These are phyloP conservation scores for Pythium periplocum DNA, from an alignment of 352 stramenopile genomes.

Conservation along the genomic window DNA sequence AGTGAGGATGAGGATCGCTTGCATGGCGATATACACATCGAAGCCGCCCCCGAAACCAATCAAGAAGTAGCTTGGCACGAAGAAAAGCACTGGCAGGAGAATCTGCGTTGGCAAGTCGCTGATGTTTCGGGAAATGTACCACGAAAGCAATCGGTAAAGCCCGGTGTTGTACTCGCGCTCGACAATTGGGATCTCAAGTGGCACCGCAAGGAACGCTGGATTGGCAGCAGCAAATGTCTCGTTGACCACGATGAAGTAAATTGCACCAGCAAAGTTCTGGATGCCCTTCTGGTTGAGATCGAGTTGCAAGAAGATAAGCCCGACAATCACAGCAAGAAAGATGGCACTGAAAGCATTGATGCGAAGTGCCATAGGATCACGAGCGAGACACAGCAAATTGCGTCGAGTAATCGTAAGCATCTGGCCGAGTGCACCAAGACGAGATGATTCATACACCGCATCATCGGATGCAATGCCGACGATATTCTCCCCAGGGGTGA, in stretches of 20 bases:
- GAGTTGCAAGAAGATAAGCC: constrained; percentile 43
- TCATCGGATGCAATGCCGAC: too few species aligned
- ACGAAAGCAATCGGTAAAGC: constrained; percentile 31
- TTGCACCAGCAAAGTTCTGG: constrained; percentile 33
- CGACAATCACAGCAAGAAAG: constrained; percentile 32
- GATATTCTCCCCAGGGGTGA: too few species aligned
- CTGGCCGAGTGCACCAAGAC: constrained; percentile 17
- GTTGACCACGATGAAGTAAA: constrained; percentile 43
- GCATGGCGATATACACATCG: constrained; percentile 30
- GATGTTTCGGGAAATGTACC: constrained; percentile 45
- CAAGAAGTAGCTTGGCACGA: constrained; percentile 38
- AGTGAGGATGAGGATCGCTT: constrained; percentile 29
- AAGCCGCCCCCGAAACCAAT: constrained; percentile 29
- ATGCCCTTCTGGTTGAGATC: constrained; percentile 29
- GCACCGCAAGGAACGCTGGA: constrained; percentile 17
- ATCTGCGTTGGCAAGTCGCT: constrained; percentile 45
- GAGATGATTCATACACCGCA: background rate
- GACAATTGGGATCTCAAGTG: constrained; percentile 23
- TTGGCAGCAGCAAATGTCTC: constrained; percentile 26
- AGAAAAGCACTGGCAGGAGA: constrained; percentile 30
- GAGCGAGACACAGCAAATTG: constrained; percentile 21
- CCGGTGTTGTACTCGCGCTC: constrained; percentile 38
- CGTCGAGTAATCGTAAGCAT: constrained; percentile 16
- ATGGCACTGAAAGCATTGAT: constrained; percentile 18
- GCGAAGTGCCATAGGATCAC: constrained; percentile 26